These are phyloP conservation scores for Aurifilum marmelostoma DNA, from an alignment of 2,329 filamentous ascomycete species.

Conservation along the genomic window DNA sequence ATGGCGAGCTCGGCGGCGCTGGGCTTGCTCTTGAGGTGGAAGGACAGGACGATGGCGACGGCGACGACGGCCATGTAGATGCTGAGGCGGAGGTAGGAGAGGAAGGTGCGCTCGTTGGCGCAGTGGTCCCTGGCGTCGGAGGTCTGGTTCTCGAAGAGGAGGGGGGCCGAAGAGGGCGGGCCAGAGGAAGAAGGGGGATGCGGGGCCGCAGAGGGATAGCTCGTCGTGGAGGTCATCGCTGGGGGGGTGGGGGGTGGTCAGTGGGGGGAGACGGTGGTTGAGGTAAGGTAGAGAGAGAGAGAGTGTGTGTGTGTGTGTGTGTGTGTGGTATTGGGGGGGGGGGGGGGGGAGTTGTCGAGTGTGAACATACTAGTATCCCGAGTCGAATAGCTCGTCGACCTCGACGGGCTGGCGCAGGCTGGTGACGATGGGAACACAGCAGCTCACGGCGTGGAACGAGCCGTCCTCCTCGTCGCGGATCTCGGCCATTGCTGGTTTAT, in stretches of 20 bases:
- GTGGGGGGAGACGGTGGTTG: neutral
- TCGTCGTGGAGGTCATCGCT: constrained; percentile 13
- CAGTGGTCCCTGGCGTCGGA: constrained; percentile 79
- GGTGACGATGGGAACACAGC: constrained; percentile 45
- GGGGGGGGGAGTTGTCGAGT: too few species aligned
- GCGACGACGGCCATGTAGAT: constrained; percentile 91
- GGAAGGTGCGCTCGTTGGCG: constrained; percentile 81
- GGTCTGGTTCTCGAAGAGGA: constrained; percentile 74
- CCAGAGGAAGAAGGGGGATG: constrained; percentile 57
- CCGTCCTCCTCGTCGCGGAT: constrained; percentile 43
- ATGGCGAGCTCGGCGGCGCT: constrained; percentile 72
- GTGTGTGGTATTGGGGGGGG: neutral
- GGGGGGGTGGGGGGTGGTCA: neutral
- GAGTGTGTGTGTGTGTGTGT: neutral
- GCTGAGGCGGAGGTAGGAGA: constrained; percentile 86
- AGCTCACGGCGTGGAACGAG: constrained; percentile 35
- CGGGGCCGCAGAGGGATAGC: neutral
- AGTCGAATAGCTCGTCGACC: constrained; percentile 40
- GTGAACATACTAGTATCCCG: constrained; percentile 23
- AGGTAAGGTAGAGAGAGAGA: neutral
- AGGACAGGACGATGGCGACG: constrained; percentile 88
- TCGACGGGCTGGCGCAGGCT: constrained; percentile 48
- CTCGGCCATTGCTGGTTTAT: constrained; percentile 10
- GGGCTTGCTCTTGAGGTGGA: constrained; percentile 81
- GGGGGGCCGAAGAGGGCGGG: constrained; percentile 66